Base-by-base conservation (phyloP, 1,139 yeast species). In the Taphrina deformans region DNA sequence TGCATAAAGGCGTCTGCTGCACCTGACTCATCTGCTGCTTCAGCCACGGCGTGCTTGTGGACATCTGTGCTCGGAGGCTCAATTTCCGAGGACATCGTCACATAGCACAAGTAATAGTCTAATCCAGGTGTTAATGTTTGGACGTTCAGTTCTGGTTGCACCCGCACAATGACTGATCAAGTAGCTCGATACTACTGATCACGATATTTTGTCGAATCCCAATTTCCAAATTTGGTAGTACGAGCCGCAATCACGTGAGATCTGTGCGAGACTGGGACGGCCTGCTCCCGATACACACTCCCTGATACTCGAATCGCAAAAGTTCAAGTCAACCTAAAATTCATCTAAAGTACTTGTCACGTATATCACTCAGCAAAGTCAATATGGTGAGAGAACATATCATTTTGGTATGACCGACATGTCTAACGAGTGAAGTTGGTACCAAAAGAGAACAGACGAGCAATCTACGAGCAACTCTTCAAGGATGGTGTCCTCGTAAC, bases 401-500 rank as follows among this genome's bases (percentile, higher is more conserved):
- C 44, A 38, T 14, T 7, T 14, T 14, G 5, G 44, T 14, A 14
- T 10, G 33, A 29, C 9, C 10, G 9, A 10, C 31, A 10, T 31
- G 45, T 18, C 45, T 38, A 35, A 50, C 18, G 35, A 9, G 5
- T 14, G 10, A 26, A 48, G 67, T 59, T 65, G 48, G 62, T 65
- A 26, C 67, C 67, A 40, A 65, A 65, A 55, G 65, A 65, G 66
- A 65, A 65, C 65, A 61, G 67, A 65, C 48, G 63, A 35, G 52
- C 58, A 53, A 65, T 65, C 52, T 62, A 65, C 60, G 62, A 65
- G 62, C 63, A 59, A 26, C 56, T 65, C 44, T 65, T 65, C 67
- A 56, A 55, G 56, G 65, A 65, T 26, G 67, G 67, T 62, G 65
- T 61, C 60, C 67, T 65, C 65, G 65, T 65, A 26, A 65, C 67